Percentiles rank a stretch among this genome's conserved stretches.
Conservation (phyloP, 768 basidiomycete species). For the Candolleomyces aberdarensis region DNA sequence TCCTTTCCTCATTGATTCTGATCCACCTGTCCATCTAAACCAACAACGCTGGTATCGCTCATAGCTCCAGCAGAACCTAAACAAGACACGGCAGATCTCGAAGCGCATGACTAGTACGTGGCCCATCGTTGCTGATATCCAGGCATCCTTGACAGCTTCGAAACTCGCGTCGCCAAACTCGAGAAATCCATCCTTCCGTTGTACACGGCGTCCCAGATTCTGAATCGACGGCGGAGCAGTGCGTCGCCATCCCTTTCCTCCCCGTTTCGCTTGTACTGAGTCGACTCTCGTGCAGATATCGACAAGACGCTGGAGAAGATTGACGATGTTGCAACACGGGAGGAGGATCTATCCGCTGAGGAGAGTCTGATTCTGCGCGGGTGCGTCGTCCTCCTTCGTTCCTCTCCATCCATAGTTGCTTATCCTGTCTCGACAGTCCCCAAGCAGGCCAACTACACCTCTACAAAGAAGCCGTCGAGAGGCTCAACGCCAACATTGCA, state of each 20-base stretch:
- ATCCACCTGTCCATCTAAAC: no score
- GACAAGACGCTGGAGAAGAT: background rate
- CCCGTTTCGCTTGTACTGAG: background rate
- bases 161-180: no score
- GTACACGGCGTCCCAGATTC: background rate
- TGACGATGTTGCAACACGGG: no score
- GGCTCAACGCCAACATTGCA: conserved; percentile 75
- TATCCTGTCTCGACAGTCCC: conserved; percentile 42
- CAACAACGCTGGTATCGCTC: no score
- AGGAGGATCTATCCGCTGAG: conserved; percentile 25
- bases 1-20: background rate
- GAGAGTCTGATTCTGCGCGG: no score
- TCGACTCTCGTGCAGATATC: no score
- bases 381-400: background rate
- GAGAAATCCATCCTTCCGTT: conserved; percentile 27
- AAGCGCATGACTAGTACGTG: no score
- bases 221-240: conserved; percentile 39
- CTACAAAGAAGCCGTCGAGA: conserved; percentile 73
- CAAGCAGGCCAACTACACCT: conserved; percentile 60
- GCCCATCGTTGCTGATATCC: conserved; percentile 3
- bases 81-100: no score
- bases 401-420: background rate
- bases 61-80: no score
- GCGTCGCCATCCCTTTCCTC: no score
- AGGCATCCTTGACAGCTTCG: no score